Base-by-base conservation (phyloP, 2,329 filamentous ascomycete species). In the Aspergillus chevalieri region DNA sequence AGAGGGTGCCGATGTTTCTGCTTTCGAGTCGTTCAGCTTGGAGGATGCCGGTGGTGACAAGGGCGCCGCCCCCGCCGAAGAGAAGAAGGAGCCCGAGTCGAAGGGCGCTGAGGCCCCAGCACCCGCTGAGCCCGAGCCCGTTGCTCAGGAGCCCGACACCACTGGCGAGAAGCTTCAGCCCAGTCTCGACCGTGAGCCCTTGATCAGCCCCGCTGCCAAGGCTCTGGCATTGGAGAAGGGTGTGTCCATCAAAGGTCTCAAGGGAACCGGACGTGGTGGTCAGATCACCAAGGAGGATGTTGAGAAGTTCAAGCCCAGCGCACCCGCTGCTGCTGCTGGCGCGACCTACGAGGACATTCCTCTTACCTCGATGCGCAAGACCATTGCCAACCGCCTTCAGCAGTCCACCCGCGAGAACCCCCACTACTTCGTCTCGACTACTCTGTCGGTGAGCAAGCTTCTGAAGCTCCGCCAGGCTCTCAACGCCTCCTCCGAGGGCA, bases 401-500 rank as follows among this genome's bases (percentile, higher is more conserved):
- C 81, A 95, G 77, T 97, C 92, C 41, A 81, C 89, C 72, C 83
- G 87, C 73, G 85, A 92, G 75, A 97, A 96, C 81, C 93, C 93
- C 53, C 93, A 97, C 81, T 98, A 95, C 83, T 98, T 92, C 70
- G 92, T 98, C 65, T 89, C 89, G 63, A 86, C 89, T 64, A 84
- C 83, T 61, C 82, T 98, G 67, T 97, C 92, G 51, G 93, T 98
- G 57, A 82, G 79, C 72, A 97, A 97, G 82, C 87, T 98, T 44
- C 78, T 95, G 65, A 97, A 96, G 80, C 90, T 98, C 63, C 90
- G 93, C 65, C 83, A 89, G 75, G 90, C 92, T 51, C 83, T 98
- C 60, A 98, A 98, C 78, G 82, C 84, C 67, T 85, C 87, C 10
- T 79, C 89, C 44, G 86, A 95, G 55, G 93, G 92, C 75, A 85